phyloP scores from a whole-genome alignment of 805 yeast species.

The Lachancea meyersii region DNA sequence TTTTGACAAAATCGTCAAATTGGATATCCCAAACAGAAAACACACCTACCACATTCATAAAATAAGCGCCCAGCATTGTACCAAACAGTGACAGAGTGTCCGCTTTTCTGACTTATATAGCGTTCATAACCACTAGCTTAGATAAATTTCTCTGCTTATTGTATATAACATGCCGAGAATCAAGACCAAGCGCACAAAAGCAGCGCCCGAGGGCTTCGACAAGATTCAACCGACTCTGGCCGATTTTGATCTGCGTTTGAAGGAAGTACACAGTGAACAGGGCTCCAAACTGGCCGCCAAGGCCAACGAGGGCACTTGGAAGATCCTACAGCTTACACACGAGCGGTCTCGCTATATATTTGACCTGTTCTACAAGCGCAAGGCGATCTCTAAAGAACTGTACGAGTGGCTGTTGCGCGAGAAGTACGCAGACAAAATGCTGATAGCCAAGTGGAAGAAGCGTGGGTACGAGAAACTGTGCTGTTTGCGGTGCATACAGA shows the following conservation, averaged over 20 bases:
- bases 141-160: no score
- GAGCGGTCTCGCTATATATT: slow-evolving; percentile 72
- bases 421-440: slow-evolving; percentile 56
- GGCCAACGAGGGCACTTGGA: slow-evolving; percentile 61
- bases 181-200: slow-evolving; percentile 28
- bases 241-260: slow-evolving; percentile 53
- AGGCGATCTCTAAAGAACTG: slow-evolving; percentile 57
- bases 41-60: no score
- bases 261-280: slow-evolving; percentile 41
- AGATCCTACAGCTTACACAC: slow-evolving; percentile 61
- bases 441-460: slow-evolving; percentile 81
- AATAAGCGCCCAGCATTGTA: no score
- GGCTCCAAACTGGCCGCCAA: slow-evolving; percentile 39
- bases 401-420: slow-evolving; percentile 70
- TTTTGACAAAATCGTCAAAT: no score
- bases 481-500: slow-evolving; percentile 71
- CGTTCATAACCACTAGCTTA: no score
- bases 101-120: no score
- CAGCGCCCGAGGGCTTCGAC: slow-evolving; percentile 69
- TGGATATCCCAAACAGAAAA: no score
- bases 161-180: slow-evolving; percentile 21
- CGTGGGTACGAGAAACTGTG: slow-evolving; percentile 84
- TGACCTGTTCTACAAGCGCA: slow-evolving; percentile 63
- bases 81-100: no score
- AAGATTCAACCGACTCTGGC: slow-evolving; percentile 60